A percentile compares a stretch with the other conserved stretches of the same genome.
phyloP scores from a whole-genome alignment of 106 monocot species.

The Cymbidium sinense region DNA sequence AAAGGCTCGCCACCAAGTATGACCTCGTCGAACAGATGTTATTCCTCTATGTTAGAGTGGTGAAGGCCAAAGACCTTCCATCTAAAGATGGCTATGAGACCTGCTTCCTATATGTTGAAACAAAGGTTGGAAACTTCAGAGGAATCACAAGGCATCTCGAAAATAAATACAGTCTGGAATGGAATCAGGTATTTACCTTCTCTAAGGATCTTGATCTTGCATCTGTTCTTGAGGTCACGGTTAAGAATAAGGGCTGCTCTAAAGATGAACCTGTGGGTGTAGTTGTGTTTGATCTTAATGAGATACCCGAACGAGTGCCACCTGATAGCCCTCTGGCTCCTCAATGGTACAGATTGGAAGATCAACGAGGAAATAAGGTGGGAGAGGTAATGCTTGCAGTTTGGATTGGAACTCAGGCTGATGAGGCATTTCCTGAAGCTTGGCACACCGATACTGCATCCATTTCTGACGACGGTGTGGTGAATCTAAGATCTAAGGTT shows the following conservation, averaged over 20 bases:
- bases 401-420: conserved; percentile 11
- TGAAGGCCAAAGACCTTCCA: conserved; percentile 17
- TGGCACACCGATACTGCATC: background rate
- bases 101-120: conserved; percentile 4
- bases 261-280: conserved; percentile 13
- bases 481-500: conserved; percentile 9
- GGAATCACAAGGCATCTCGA: conserved; percentile 3
- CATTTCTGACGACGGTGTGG: background rate
- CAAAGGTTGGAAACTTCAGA: conserved; percentile 2
- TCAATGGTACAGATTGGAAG: conserved; percentile 13
- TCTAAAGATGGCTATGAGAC: background rate
- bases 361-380: background rate
- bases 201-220: conserved; percentile 9
- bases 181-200: conserved; percentile 15
- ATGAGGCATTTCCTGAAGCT: no score
- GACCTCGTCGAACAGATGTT: conserved; percentile 29
- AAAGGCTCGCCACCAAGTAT: conserved; percentile 17
- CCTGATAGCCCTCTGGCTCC: conserved; percentile 25
- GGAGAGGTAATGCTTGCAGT: conserved; percentile 11
- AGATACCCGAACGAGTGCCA: conserved; percentile 20
- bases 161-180: background rate
- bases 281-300: conserved; percentile 18
- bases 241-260: conserved; percentile 14
- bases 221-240: conserved; percentile 10
- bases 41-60: conserved; percentile 20